Conservation (phyloP, 805 yeast species). For the Spathaspora sp. region DNA sequence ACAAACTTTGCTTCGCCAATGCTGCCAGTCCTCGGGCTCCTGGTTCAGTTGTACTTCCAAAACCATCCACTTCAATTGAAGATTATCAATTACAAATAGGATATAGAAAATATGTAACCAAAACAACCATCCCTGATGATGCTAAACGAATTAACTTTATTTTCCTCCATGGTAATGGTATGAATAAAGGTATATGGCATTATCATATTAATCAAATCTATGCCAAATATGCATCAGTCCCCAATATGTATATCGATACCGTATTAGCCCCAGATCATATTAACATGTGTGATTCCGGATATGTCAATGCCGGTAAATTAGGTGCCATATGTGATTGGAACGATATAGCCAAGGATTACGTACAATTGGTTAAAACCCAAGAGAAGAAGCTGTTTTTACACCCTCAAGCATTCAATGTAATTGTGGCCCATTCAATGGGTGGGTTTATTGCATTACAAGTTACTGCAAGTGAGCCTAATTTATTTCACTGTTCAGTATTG, state of each 20-base stretch:
- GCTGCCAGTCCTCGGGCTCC: constrained; percentile 36
- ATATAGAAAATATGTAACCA: constrained; percentile 39
- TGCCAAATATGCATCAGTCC: constrained; percentile 1
- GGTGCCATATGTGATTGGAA: constrained; percentile 60
- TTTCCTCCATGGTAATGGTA: constrained; percentile 62
- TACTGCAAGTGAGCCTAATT: constrained; percentile 45
- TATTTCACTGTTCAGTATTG: constrained; percentile 50
- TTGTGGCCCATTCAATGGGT: constrained; percentile 75
- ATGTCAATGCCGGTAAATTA: constrained; percentile 49
- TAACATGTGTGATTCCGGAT: constrained; percentile 67
- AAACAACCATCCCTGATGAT: constrained; percentile 11
- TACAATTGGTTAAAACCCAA: constrained; percentile 32
- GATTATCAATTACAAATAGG: constrained; percentile 45
- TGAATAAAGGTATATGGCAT: constrained; percentile 64
- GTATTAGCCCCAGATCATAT: constrained; percentile 45
- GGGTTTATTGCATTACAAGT: constrained; percentile 53
- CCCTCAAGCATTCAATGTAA: constrained; percentile 35
- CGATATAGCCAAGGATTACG: constrained; percentile 62
- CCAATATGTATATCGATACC: constrained; percentile 8
- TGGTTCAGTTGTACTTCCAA: constrained; percentile 21
- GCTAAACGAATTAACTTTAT: constrained; percentile 41
- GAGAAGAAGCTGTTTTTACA: constrained; percentile 34
- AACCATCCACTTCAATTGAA: constrained; percentile 28
- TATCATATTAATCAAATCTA: constrained; percentile 46
- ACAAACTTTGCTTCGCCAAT: constrained; percentile 12